These are phyloP conservation scores for Selenicereus undatus DNA, from an alignment of 148 eudicot genomes.

Conservation along the genomic window DNA sequence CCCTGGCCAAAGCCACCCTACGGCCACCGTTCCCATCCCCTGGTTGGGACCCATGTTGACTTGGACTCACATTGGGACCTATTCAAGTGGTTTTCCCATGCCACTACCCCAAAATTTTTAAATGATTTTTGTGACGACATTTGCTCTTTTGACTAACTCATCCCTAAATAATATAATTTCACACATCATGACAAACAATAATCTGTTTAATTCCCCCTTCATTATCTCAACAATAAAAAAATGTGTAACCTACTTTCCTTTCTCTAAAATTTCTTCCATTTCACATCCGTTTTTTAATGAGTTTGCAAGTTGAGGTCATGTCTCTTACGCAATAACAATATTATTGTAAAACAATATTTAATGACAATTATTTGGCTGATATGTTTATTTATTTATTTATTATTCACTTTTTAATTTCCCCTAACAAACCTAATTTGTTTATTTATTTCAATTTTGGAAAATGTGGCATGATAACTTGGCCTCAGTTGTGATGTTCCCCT, in stretches of 20 bases:
- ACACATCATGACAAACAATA: conserved; percentile 12
- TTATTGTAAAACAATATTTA: no score
- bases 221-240: conserved; percentile 26
- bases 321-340: no score
- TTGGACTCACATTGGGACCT: neutral
- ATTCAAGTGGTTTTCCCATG: neutral
- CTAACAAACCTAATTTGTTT: conserved; percentile 8
- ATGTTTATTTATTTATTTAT: neutral
- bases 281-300: neutral
- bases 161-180: conserved; percentile 2
- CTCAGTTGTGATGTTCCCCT: conserved; percentile 33
- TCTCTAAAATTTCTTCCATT: neutral
- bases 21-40: neutral
- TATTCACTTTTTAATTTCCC: neutral
- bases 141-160: conserved; percentile 36
- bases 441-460: neutral
- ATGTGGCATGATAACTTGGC: conserved; percentile 34
- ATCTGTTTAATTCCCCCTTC: conserved; percentile 8
- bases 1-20: neutral
- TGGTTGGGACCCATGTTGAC: neutral
- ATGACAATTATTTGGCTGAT: neutral
- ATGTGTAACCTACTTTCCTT: conserved; percentile 27
- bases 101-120: neutral
- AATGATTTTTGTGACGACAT: conserved; percentile 34
- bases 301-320: no score